Evolutionary conservation across 129 eudicot species (phyloP).

Genomic region (Helichrysum umbraculigerum): DNA sequence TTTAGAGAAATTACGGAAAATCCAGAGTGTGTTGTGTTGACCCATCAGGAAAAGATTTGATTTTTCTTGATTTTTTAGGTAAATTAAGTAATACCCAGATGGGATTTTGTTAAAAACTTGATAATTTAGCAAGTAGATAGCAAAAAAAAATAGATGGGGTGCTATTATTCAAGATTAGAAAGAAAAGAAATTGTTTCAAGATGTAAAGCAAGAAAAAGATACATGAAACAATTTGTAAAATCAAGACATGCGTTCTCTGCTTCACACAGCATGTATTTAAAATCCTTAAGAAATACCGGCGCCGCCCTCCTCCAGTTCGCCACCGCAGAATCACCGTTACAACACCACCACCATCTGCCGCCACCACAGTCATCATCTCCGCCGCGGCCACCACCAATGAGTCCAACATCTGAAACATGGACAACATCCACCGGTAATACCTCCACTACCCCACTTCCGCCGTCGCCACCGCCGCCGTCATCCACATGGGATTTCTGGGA

Average conservation of each 20-base stretch:
- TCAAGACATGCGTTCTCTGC: conserved; percentile 76
- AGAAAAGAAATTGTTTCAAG: conserved; percentile 82
- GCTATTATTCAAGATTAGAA: conserved; percentile 76
- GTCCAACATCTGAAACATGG: conserved; percentile 61
- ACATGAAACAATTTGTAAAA: conserved; percentile 86
- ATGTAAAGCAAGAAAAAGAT: conserved; percentile 79
- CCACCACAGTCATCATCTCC: conserved; percentile 20
- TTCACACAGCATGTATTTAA: conserved; percentile 64
- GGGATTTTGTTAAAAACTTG: conserved; percentile 21
- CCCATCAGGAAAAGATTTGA: no score
- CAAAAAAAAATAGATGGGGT: conserved; percentile 59
- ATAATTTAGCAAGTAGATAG: neutral
- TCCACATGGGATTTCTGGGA: conserved; percentile 98
- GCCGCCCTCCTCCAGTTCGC: conserved; percentile 87
- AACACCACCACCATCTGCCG: conserved; percentile 25
- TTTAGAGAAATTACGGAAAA: no score
- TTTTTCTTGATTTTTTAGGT: no score
- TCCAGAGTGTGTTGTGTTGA: conserved; percentile 16
- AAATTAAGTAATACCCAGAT: conserved; percentile 25
- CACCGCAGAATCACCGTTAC: conserved; percentile 68
- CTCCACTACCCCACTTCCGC: conserved; percentile 52
- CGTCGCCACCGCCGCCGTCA: conserved; percentile 60
- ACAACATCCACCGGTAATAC: conserved; percentile 64
- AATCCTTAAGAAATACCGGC: conserved; percentile 70
- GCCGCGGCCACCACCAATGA: conserved; percentile 64